Percentiles rank a stretch among this genome's conserved stretches.
phyloP scores from a whole-genome alignment of 495 filamentous ascomycete species.

The Aspergillus homomorphus region DNA sequence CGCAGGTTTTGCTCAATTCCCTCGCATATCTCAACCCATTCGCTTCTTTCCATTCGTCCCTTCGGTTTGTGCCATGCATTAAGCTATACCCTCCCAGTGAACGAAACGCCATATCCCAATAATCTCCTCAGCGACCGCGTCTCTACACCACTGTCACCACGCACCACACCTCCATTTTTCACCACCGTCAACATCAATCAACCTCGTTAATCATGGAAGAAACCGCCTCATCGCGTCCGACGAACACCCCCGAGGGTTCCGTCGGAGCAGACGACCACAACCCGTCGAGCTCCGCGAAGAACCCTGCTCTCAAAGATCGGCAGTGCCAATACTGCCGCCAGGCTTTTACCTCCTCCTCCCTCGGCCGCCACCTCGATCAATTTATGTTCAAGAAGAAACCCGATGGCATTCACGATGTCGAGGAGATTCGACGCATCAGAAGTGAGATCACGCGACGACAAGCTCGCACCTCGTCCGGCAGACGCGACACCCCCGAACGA shows the following conservation, averaged over 20 bases:
- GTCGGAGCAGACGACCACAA: constrained; percentile 38
- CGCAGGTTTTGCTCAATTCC: background rate
- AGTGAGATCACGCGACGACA: constrained; percentile 80
- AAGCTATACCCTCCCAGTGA: constrained; percentile 19
- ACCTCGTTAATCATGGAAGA: constrained; percentile 29
- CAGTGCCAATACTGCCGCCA: constrained; percentile 82
- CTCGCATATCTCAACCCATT: background rate
- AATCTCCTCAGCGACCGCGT: constrained; percentile 16
- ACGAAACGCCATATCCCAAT: constrained; percentile 3
- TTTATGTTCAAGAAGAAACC: constrained; percentile 87
- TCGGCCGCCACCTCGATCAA: constrained; percentile 88
- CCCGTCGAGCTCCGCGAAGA: constrained; percentile 32
- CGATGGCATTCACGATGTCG: constrained; percentile 84
- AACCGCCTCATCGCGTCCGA: constrained; percentile 21
- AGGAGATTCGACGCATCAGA: constrained; percentile 77
- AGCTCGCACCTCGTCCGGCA: constrained; percentile 58
- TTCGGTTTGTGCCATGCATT: constrained; percentile 19
- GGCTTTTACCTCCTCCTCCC: constrained; percentile 83
- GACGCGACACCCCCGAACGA: constrained; percentile 50
- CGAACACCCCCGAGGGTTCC: constrained; percentile 50
- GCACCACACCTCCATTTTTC: background rate
- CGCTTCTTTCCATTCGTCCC: background rate
- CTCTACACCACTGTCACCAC: constrained; percentile 6
- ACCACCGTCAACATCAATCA: constrained; percentile 1
- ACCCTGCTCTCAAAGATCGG: constrained; percentile 65